Evolutionary conservation across 306 rosid species (phyloP), one percentile per base, ranked within the genome.

Genomic region (Cajanus cajan): DNA sequence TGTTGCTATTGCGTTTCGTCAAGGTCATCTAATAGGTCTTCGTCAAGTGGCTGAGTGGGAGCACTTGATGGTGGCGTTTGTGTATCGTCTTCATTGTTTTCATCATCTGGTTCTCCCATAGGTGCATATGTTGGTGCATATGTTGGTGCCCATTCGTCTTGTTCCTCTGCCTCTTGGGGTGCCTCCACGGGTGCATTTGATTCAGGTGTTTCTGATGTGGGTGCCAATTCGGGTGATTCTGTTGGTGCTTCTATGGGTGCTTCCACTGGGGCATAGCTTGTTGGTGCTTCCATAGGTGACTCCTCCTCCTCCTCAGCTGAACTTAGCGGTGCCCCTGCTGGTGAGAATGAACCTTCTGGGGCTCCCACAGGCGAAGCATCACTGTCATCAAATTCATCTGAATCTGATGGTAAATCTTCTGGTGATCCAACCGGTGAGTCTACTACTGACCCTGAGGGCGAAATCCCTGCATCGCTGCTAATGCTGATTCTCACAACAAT

Each of bases 371-470:
- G 75, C 4, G 70, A 66, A 18, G 22, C 22, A 0, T 5, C 71
- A 1, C 18, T 4, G 4, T 8, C 31, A 0, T 24, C 52, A 1
- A 0, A 0, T 4, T 2, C 39, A 24, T 40, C 72, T 5, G 19
- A 54, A 41, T 51, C 71, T 70, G 16, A 28, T 0, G 85, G 77
- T 67, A 79, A 67, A 67, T 43, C 77, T 13, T 19, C 78, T 0
- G 82, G 82, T 45, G 73, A 68, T 0, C 73, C 81, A 13, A 74
- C 43, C 0, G 85, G 74, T 59, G 85, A 74, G 65, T 74, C 80
- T n/a, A 9, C 44, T 6, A 10, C 7, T 59, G 59, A 33, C 0
- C 0, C 15, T 24, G 28, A 0, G 0, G 41, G 22, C 2, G 75
- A 2, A 52, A 28, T 19, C 50, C 2, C 76, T 0, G 4, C 1